Evolutionary conservation across 495 filamentous ascomycete species (phyloP).

Genomic region (Podospora sp.): DNA sequence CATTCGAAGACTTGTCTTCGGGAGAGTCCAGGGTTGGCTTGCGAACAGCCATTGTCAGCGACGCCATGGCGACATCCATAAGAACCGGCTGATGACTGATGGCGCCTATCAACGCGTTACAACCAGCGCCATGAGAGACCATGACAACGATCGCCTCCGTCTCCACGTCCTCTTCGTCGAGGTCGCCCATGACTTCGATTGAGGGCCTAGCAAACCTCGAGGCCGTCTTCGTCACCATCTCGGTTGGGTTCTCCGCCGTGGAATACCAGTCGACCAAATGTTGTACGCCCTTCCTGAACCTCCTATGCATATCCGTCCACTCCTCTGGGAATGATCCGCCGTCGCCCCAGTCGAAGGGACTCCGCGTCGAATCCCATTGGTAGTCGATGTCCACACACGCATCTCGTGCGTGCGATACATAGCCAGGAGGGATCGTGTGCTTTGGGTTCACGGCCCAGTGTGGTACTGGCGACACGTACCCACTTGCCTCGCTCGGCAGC

Average conservation of each 20-base stretch:
- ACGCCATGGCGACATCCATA: constrained; percentile 85
- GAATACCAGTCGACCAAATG: constrained; percentile 81
- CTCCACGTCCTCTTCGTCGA: constrained; percentile 48
- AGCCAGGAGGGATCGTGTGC: constrained; percentile 81
- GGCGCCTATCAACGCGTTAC: constrained; percentile 92
- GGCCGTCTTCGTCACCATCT: constrained; percentile 43
- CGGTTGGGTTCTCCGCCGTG: constrained; percentile 52
- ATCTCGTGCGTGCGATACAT: constrained; percentile 89
- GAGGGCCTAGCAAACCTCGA: constrained; percentile 28
- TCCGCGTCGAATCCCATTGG: constrained; percentile 90
- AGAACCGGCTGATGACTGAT: constrained; percentile 87
- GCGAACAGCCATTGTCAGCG: constrained; percentile 84
- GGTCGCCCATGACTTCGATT: constrained; percentile 23
- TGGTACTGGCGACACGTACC: constrained; percentile 76
- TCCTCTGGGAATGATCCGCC: constrained; percentile 90
- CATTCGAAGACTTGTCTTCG: constrained; percentile 14
- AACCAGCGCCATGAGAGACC: constrained; percentile 96
- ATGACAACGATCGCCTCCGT: constrained; percentile 82
- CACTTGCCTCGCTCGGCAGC: constrained; percentile 21
- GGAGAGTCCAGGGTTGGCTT: constrained; percentile 47
- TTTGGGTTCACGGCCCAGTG: constrained; percentile 80
- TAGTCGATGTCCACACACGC: constrained; percentile 85
- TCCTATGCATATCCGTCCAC: constrained; percentile 91
- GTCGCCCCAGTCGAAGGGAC: constrained; percentile 75
- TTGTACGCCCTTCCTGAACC: constrained; percentile 77